These are phyloP conservation scores for Salvia rosmarinus DNA, from an alignment of 257 asterid species.

Conservation along the genomic window DNA sequence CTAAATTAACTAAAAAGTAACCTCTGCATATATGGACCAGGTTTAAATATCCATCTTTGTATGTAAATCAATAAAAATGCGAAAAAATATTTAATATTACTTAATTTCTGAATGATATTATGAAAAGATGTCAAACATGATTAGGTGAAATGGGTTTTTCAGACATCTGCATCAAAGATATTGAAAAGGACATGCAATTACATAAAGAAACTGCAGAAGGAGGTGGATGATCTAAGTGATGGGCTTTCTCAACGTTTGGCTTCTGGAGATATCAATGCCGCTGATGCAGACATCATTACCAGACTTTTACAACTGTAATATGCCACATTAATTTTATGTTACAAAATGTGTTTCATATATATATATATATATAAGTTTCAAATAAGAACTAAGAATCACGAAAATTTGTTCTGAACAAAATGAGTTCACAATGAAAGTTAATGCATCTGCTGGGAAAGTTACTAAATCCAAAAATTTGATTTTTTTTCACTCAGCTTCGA, in stretches of 20 bases:
- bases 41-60: too few species aligned
- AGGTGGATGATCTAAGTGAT: conserved; percentile 65
- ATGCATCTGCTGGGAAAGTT: too few species aligned
- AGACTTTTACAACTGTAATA: conserved; percentile 44
- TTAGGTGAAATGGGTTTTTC: background rate
- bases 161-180: conserved; percentile 52
- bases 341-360: background rate
- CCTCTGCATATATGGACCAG: too few species aligned
- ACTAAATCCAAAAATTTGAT: too few species aligned
- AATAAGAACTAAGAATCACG: too few species aligned
- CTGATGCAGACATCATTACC: conserved; percentile 47
- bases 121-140: background rate
- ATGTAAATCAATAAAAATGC: too few species aligned
- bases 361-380: too few species aligned
- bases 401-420: too few species aligned
- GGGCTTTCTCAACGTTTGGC: conserved; percentile 54
- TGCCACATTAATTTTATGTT: background rate
- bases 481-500: too few species aligned
- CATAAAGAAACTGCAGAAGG: conserved; percentile 62
- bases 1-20: too few species aligned
- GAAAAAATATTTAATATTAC: too few species aligned
- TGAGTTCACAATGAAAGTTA: too few species aligned
- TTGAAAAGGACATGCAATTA: conserved; percentile 59
- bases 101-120: background rate
- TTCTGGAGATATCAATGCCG: conserved; percentile 45